Conservation (phyloP, 352 stramenopile species). For the Phytophthora pinifolia region DNA sequence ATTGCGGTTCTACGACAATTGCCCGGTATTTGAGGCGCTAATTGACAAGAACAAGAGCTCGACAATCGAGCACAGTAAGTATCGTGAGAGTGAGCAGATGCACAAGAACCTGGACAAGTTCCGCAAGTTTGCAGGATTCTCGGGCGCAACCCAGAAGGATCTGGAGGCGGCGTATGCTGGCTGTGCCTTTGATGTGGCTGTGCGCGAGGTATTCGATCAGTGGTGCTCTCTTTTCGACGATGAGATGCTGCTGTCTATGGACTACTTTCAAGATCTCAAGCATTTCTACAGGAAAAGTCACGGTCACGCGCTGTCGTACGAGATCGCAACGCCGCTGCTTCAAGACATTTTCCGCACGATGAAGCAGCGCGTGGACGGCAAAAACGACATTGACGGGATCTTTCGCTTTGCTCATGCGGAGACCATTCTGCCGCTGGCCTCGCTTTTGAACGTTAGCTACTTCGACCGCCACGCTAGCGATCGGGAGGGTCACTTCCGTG, state of each 20-base stretch:
- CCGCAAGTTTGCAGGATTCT: slow-evolving; percentile 26
- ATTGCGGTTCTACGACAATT: slow-evolving; percentile 87
- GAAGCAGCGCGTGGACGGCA: slow-evolving; percentile 37
- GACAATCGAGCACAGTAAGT: slow-evolving; percentile 53
- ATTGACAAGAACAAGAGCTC: slow-evolving; percentile 70
- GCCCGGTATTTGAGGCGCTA: slow-evolving; percentile 49
- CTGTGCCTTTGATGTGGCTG: slow-evolving; percentile 80
- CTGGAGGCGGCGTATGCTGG: slow-evolving; percentile 76
- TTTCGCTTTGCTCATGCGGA: slow-evolving; percentile 88
- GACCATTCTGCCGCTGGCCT: slow-evolving; percentile 75
- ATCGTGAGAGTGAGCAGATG: slow-evolving; percentile 58
- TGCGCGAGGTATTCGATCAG: slow-evolving; percentile 39
- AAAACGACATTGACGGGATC: slow-evolving; percentile 47
- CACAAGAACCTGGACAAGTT: slow-evolving; percentile 50
- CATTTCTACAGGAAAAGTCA: slow-evolving; percentile 88
- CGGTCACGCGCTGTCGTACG: slow-evolving; percentile 63
- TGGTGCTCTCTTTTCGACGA: slow-evolving; percentile 75
- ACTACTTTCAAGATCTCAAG: slow-evolving; percentile 88
- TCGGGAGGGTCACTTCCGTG: slow-evolving; percentile 58
- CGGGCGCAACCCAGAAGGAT: slow-evolving; percentile 44
- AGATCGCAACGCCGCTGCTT: slow-evolving; percentile 74
- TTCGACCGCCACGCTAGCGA: slow-evolving; percentile 65
- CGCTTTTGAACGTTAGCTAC: slow-evolving; percentile 71
- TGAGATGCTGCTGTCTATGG: slow-evolving; percentile 72
- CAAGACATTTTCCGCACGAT: slow-evolving; percentile 65